Percentiles rank a stretch among this genome's conserved stretches.
phyloP scores from a whole-genome alignment of 1,139 yeast species.

The Yamadazyma atlantica region DNA sequence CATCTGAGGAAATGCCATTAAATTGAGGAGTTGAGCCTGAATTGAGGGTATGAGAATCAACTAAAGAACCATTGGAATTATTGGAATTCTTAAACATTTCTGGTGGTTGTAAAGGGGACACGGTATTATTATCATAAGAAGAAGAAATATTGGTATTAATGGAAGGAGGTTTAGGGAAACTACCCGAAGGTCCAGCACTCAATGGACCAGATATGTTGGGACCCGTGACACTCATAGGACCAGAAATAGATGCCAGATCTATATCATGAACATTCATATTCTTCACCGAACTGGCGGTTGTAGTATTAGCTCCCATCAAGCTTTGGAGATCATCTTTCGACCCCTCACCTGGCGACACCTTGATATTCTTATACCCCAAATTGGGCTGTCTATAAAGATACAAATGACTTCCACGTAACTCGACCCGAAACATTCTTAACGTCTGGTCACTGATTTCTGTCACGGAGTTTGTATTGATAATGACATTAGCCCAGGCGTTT shows the following conservation, averaged over 20 bases:
- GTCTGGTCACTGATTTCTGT: constrained; percentile 39
- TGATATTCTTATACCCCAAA: constrained; percentile 12
- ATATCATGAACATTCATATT: constrained; percentile 15
- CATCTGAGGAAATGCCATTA: constrained; percentile 9
- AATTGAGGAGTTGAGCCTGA: constrained; percentile 8
- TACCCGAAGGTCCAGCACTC: no score
- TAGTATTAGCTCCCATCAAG: constrained; percentile 3
- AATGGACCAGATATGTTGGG: background rate
- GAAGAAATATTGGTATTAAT: background rate
- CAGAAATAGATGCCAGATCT: constrained; percentile 13
- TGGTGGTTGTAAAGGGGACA: constrained; percentile 11
- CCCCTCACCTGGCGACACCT: constrained; percentile 2
- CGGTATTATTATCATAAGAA: background rate
- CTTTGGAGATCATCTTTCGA: constrained; percentile 7
- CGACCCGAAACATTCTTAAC: constrained; percentile 56
- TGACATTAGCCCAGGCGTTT: constrained; percentile 47
- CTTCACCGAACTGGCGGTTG: constrained; percentile 2
- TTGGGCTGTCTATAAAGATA: constrained; percentile 44
- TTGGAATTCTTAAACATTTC: constrained; percentile 9
- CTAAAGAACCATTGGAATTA: constrained; percentile 9
- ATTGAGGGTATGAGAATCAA: constrained; percentile 1
- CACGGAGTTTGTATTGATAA: constrained; percentile 26
- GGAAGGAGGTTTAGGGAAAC: constrained; percentile 1
- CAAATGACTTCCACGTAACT: constrained; percentile 62
- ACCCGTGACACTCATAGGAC: constrained; percentile 7